phyloP scores from a whole-genome alignment of 2,329 filamentous ascomycete species.

The Drechslerella stenobrocha region DNA sequence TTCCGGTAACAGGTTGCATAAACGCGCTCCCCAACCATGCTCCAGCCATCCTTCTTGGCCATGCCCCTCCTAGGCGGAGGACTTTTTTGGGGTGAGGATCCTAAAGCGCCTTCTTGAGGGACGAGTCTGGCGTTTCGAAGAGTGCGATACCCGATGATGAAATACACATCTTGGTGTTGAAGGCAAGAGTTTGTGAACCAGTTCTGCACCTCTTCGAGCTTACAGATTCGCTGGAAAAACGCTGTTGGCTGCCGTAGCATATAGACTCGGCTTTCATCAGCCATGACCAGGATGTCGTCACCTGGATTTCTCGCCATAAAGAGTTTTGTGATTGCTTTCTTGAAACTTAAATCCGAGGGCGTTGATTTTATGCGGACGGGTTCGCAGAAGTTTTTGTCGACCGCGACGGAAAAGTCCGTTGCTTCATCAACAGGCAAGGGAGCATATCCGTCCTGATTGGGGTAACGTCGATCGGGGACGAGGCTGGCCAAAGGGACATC shows the following conservation, averaged over 20 bases:
- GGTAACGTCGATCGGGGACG: constrained; percentile 27
- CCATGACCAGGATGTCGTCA: constrained; percentile 22
- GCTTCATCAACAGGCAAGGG: constrained; percentile 11
- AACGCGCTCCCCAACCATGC: constrained; percentile 25
- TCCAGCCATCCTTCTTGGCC: constrained; percentile 12
- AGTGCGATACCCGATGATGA: constrained; percentile 29
- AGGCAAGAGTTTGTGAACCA: constrained; percentile 9
- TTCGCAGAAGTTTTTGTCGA: constrained; percentile 32
- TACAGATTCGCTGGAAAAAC: constrained; percentile 19
- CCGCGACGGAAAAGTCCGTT: constrained; percentile 20
- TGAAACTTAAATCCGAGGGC: constrained; percentile 15
- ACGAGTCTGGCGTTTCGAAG: constrained; percentile 28
- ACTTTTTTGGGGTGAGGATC: background rate
- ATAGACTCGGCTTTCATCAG: constrained; percentile 32
- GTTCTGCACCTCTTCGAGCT: background rate
- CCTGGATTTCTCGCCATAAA: constrained; percentile 22
- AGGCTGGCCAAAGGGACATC: constrained; percentile 24
- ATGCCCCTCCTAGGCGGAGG: background rate
- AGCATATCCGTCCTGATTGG: constrained; percentile 17
- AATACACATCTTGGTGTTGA: constrained; percentile 13
- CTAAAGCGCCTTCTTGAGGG: constrained; percentile 4
- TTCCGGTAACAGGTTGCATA: constrained; percentile 36
- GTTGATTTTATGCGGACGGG: constrained; percentile 8
- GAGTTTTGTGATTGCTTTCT: constrained; percentile 17
- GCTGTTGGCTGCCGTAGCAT: constrained; percentile 18